Conservation (phyloP, 2,329 filamentous ascomycete species). For the Cytospora paraplurivora region DNA sequence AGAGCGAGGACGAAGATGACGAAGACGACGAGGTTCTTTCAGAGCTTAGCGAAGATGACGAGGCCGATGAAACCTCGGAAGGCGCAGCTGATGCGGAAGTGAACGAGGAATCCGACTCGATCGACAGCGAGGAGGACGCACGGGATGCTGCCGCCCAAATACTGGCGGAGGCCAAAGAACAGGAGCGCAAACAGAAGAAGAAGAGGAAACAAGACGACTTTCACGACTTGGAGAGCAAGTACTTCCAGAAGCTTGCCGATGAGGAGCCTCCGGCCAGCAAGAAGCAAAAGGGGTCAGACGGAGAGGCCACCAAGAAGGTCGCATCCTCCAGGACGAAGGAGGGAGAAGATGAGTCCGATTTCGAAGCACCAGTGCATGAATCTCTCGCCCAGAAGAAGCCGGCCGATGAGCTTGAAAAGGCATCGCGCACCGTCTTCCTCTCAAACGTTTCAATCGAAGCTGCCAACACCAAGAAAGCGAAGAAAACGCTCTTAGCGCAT, state of each 20-base stretch:
- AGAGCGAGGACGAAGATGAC: slow-evolving; percentile 31
- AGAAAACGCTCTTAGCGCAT: slow-evolving; percentile 76
- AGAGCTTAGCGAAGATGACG: slow-evolving; percentile 38
- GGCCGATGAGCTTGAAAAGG: slow-evolving; percentile 74
- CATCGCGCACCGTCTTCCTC: slow-evolving; percentile 86
- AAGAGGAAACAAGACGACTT: slow-evolving; percentile 66
- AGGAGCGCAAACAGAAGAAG: slow-evolving; percentile 57
- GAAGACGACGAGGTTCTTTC: slow-evolving; percentile 32
- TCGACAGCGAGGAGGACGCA: slow-evolving; percentile 33
- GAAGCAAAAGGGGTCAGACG: slow-evolving; percentile 47
- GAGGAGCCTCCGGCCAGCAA: slow-evolving; percentile 56
- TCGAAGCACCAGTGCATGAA: slow-evolving; percentile 57
- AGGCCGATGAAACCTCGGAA: slow-evolving; percentile 46
- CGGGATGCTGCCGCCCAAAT: slow-evolving; percentile 40
- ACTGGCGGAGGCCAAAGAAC: slow-evolving; percentile 42
- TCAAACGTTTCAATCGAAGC: slow-evolving; percentile 85
- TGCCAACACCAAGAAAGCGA: slow-evolving; percentile 78
- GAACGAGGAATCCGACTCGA: slow-evolving; percentile 36
- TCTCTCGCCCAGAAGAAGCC: slow-evolving; percentile 56
- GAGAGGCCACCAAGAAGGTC: slow-evolving; percentile 46
- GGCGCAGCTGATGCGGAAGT: slow-evolving; percentile 44
- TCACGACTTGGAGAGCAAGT: slow-evolving; percentile 70
- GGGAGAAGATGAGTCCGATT: slow-evolving; percentile 41
- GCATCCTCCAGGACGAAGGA: slow-evolving; percentile 49
- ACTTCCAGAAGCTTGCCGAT: slow-evolving; percentile 66